These are phyloP conservation scores for Annona cherimola DNA, from an alignment of 164 flowering plant species.

Conservation along the genomic window DNA sequence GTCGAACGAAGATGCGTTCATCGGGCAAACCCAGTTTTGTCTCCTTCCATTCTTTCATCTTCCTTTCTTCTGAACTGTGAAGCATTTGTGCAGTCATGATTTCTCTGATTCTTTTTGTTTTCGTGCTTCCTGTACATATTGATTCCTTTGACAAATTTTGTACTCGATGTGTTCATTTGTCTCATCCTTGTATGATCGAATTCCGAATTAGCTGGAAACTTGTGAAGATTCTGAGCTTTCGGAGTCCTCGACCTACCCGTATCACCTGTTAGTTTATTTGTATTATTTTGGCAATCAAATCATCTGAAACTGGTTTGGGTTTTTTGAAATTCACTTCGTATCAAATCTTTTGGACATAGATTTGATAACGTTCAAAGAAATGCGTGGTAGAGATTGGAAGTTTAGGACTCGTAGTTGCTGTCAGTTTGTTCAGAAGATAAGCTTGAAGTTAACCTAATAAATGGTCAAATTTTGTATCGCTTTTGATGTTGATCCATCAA, in stretches of 20 bases:
- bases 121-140: no score
- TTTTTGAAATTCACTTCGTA: neutral
- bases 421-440: neutral
- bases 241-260: no score
- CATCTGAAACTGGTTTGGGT: neutral
- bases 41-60: no score
- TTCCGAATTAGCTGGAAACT: neutral
- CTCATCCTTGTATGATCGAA: neutral
- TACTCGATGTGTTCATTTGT: neutral
- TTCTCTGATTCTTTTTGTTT: no score
- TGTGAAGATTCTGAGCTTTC: neutral
- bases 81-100: no score
- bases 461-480: no score
- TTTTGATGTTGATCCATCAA: no score
- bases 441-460: neutral
- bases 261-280: neutral
- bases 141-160: neutral
- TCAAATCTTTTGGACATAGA: neutral
- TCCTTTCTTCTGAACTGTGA: no score
- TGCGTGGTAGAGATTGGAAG: neutral
- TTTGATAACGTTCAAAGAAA: neutral
- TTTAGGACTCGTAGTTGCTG: neutral
- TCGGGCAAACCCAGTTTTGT: no score
- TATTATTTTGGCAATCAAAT: neutral
- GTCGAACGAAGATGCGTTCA: no score